These are phyloP conservation scores for Euphorbia celastroides DNA, from an alignment of 441 rosid genomes.

Conservation along the genomic window DNA sequence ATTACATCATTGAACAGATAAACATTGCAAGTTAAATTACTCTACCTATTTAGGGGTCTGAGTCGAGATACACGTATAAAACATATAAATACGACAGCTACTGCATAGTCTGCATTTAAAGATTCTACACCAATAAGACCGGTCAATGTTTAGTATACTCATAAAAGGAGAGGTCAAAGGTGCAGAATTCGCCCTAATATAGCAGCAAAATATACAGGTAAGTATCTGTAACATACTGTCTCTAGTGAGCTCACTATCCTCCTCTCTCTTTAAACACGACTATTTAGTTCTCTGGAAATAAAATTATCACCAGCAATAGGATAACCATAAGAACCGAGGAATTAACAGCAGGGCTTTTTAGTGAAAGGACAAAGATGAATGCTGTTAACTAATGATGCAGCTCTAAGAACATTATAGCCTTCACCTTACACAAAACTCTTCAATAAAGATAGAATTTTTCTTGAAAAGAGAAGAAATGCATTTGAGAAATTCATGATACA, in stretches of 20 bases:
- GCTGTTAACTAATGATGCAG: not conserved
- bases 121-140: not conserved
- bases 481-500: not conserved
- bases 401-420: not conserved
- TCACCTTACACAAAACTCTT: not conserved
- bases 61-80: no score
- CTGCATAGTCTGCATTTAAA: no score
- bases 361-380: not conserved
- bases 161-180: not conserved
- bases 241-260: not conserved
- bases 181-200: not conserved
- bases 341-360: not conserved
- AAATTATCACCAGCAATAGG: not conserved
- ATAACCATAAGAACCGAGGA: not conserved
- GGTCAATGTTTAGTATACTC: not conserved
- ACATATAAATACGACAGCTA: no score
- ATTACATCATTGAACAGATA: not conserved
- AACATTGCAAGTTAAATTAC: constrained; percentile 3
- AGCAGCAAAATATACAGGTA: not conserved
- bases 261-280: not conserved
- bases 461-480: not conserved
- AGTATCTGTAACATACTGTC: not conserved
- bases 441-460: not conserved
- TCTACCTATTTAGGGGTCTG: not conserved
- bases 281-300: not conserved